These are phyloP conservation scores for Eleusine indica DNA, from an alignment of 176 grass and related monocot species.

Conservation along the genomic window DNA sequence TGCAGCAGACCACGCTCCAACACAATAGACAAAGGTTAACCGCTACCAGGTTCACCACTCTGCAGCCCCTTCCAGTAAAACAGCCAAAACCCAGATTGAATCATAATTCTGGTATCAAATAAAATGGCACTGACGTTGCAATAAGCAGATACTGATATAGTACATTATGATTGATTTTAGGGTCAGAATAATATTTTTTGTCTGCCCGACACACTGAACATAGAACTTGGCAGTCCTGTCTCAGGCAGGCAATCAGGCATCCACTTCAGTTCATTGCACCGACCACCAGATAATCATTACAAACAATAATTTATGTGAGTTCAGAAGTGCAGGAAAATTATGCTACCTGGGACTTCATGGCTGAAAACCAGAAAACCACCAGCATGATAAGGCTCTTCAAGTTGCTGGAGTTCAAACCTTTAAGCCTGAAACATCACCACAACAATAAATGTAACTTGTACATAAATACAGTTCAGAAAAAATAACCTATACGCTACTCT, in stretches of 20 bases:
- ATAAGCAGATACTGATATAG: too few species aligned
- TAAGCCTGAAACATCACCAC: constrained; percentile 26
- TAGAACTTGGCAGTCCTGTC: neutral
- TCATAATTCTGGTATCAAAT: too few species aligned
- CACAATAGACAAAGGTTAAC: too few species aligned
- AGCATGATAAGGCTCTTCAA: neutral
- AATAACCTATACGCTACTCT: neutral
- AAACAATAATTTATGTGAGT: too few species aligned
- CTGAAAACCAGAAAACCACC: neutral
- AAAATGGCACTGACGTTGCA: too few species aligned
- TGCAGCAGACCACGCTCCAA: too few species aligned
- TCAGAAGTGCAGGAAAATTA: neutral
- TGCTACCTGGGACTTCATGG: constrained; percentile 11
- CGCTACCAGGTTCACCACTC: too few species aligned
- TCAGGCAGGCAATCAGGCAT: neutral
- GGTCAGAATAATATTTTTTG: neutral
- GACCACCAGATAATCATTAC: too few species aligned
- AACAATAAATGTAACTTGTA: neutral
- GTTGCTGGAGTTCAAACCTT: neutral
- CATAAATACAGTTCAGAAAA: neutral
- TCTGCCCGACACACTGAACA: neutral
- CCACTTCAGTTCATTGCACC: neutral
- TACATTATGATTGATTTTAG: neutral
- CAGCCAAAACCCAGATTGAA: too few species aligned
- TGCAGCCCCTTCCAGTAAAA: too few species aligned